phyloP scores from a whole-genome alignment of 495 filamentous ascomycete genomes.

The Neurospora intermedia region DNA sequence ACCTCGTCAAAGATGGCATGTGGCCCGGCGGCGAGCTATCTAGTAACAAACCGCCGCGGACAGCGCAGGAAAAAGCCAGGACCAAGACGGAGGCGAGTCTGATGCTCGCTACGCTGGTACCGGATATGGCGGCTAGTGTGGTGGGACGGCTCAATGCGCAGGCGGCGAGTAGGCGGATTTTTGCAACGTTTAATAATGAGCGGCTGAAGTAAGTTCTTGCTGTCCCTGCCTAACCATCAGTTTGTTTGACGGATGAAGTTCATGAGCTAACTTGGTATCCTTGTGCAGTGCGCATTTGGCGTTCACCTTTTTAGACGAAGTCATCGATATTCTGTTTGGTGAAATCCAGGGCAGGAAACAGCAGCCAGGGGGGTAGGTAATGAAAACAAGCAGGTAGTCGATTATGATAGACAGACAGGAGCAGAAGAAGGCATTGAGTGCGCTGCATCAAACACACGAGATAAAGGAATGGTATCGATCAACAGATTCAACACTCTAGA shows the following conservation, averaged over 20 bases:
- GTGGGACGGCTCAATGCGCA: slow-evolving; percentile 79
- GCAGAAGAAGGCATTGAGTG: background rate
- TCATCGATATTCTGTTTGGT: slow-evolving; percentile 63
- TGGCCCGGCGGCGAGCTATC: slow-evolving; percentile 63
- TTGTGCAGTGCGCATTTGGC: slow-evolving; percentile 55
- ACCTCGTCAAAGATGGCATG: slow-evolving; percentile 57
- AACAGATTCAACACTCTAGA: background rate
- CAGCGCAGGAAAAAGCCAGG: slow-evolving; percentile 53
- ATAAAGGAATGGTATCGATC: background rate
- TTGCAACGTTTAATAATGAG: slow-evolving; percentile 72
- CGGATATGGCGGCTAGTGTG: slow-evolving; percentile 74
- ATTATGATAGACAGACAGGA: background rate
- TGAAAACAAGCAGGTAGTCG: background rate
- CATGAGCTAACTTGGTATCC: slow-evolving; percentile 2
- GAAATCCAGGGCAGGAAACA: slow-evolving; percentile 11
- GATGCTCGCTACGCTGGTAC: slow-evolving; percentile 70
- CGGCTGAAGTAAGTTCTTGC: slow-evolving; percentile 49
- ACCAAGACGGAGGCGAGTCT: slow-evolving; percentile 65
- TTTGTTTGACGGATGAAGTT: background rate
- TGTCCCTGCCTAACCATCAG: background rate
- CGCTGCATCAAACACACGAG: background rate
- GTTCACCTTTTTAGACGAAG: slow-evolving; percentile 71
- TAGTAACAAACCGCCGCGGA: slow-evolving; percentile 44
- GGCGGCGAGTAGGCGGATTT: slow-evolving; percentile 66
- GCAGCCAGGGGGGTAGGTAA: background rate